A percentile compares a stretch with the other conserved stretches of the same genome.
Conservation (phyloP, 768 basidiomycete genomes). For the Nevesoporus exiguus region DNA sequence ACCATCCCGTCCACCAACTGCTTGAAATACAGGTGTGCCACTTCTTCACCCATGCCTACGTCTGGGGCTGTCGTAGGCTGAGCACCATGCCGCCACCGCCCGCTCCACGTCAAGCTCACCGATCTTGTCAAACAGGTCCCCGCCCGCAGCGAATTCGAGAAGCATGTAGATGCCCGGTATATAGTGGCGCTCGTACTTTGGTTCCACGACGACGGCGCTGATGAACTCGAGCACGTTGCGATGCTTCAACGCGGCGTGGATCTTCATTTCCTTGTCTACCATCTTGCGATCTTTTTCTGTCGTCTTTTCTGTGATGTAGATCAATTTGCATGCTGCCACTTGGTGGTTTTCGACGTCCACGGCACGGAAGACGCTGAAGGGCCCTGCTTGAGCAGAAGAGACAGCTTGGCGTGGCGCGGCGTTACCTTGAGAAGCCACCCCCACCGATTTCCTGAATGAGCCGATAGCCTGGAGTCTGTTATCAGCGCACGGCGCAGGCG, state of each 20-base stretch:
- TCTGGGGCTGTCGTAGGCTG: slow-evolving; percentile 66
- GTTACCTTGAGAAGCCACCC: slow-evolving; percentile 81
- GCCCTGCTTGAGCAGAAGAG: not conserved
- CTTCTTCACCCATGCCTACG: slow-evolving; percentile 78
- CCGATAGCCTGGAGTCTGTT: slow-evolving; percentile 50
- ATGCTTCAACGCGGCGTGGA: slow-evolving; percentile 81
- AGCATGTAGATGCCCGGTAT: slow-evolving; percentile 89
- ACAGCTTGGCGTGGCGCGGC: not conserved
- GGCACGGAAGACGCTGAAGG: slow-evolving; percentile 74
- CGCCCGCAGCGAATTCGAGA: slow-evolving; percentile 88
- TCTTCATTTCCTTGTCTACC: slow-evolving; percentile 88
- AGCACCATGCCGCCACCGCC: not conserved
- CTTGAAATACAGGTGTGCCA: slow-evolving; percentile 87
- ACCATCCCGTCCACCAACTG: slow-evolving; percentile 86
- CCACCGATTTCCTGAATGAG: slow-evolving; percentile 78
- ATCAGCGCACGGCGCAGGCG: not conserved
- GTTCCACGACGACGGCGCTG: slow-evolving; percentile 71
- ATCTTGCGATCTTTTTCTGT: slow-evolving; percentile 71
- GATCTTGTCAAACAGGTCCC: slow-evolving; percentile 98
- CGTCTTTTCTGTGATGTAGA: slow-evolving; percentile 59
- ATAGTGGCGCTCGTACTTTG: slow-evolving; percentile 52
- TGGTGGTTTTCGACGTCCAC: slow-evolving; percentile 61
- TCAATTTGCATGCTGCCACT: slow-evolving; percentile 86
- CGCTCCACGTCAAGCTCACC: slow-evolving; percentile 47
- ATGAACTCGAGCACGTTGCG: slow-evolving; percentile 80